Evolutionary conservation across 768 basidiomycete species (phyloP), one percentile per base, ranked within the genome.

Genomic region (Mycena kentingensis): DNA sequence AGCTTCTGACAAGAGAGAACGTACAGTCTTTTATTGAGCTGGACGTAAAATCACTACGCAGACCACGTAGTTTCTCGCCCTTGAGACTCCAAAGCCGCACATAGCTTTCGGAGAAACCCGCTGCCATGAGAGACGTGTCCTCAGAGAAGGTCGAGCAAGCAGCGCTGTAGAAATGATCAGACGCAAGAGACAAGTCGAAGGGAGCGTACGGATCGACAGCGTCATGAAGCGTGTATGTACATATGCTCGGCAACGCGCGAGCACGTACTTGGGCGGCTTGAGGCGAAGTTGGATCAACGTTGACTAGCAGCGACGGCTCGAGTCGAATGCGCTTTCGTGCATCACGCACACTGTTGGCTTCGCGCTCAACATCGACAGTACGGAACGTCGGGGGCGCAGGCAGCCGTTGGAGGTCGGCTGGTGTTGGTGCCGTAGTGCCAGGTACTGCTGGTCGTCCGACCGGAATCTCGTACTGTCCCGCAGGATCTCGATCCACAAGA

Each of bases 31-130:
- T 82, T 57, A 89, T 76, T 16, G 80, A 75, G 49, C 75, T 84
- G 12, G 80, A 64, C 18, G 82, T 78, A 51, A 90, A 90, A 62
- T 95, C 91, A 56, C 84, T 92, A 49, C 85, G 78, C 52, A 88
- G 66, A 4, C 88, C 91, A 61, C 75, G 82, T 28, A 99, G 70
- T 60, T 87, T 90, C 64, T 97, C 92, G 29, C 93, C 94, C 64
- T 94, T 98, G 46, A 98, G 72, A 66, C 82, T 96, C 95, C 97
- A 99, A 56, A 99, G 60, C 37, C 93, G 82, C 55, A 98, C 89
- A 64, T 93, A 95, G 63, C 94, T 98, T 70, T 99, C 95, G 22
- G 91, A 82, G 66, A 97, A 98, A 3, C 97, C 97, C 38, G 88
- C 90, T 1, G 96, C 97, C 83, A 99, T 84, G 11, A 98, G 69